Evolutionary conservation across 192 early-diverging fungal species (phyloP), one percentile per base, ranked within the genome.

Genomic region (Lunasporangiospora selenospora): DNA sequence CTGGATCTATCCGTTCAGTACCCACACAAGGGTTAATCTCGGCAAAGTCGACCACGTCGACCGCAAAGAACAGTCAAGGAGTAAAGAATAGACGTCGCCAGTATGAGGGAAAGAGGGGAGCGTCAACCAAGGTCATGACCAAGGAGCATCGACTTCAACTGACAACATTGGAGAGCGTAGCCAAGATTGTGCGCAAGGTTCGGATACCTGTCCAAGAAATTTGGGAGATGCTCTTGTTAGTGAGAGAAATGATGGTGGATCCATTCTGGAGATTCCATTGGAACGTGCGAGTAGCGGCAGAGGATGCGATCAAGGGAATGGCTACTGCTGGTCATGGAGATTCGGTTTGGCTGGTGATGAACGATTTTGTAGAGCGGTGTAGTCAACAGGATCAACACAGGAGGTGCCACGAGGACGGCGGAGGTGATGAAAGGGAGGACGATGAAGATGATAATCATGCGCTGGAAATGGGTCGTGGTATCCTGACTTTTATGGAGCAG

Each of bases 291-390:
- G 7, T 39, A 8, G 69, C 60, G 12, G 69, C 69, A 6, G 40
- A 40, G 7, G 69, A 62, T 3, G 69, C 41, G 9, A 58, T 73
- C 16, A 51, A 55, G 23, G 58, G 61, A 30, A 62, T 73, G 60
- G 69, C 69, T 1, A 19, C 40, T 4, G 61, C 69, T 10, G 69
- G 69, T 8, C 69, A 73, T 31, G 69, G 69, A 5, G 69, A 73
- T 19, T 46, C 69, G 38, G 69, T 73, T 9, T 73, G 47, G 50
- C 3, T 73, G 29, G 60, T 36, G 4, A 34, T 73, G 16, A 33
- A 59, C 13, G 52, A 70, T 4, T 13, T 40, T 8, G 8, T 70
- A 8, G 48, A 53, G 18, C 37, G 29, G 52, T n/a, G n/a, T n/a
- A n/a, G n/a, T n/a, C n/a, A 29, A 5, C 43, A 19, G 2, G 19